Percentiles rank a stretch among this genome's conserved stretches.
Evolutionary conservation across 2,329 filamentous ascomycete species (phyloP).

Genomic region (Ceratocystis albifundus): DNA sequence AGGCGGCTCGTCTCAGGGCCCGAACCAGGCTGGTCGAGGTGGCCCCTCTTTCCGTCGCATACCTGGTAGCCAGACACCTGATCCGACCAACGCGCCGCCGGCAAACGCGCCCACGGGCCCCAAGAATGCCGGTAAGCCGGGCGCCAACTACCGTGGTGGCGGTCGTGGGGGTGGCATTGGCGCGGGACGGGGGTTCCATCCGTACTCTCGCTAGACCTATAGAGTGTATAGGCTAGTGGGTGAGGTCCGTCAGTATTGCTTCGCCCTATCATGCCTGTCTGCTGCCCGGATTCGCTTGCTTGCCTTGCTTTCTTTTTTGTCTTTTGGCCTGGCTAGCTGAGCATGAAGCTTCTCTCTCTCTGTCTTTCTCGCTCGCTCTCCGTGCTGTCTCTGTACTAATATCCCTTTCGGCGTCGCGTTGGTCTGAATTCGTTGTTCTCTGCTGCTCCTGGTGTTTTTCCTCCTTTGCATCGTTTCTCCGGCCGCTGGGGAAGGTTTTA

Average conservation of each 20-base stretch:
- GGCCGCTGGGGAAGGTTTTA: too few species aligned
- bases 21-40: constrained; percentile 31
- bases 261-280: not conserved
- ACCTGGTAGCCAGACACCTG: constrained; percentile 33
- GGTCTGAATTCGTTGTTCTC: not conserved
- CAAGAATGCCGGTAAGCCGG: constrained; percentile 85
- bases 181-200: constrained; percentile 64
- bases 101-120: constrained; percentile 74
- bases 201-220: constrained; percentile 43
- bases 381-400: constrained; percentile 8
- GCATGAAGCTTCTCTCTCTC: not conserved
- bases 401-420: constrained; percentile 9
- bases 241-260: not conserved
- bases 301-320: not conserved
- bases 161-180: constrained; percentile 46
- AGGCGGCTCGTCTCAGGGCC: constrained; percentile 38
- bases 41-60: constrained; percentile 26
- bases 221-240: not conserved
- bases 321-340: not conserved
- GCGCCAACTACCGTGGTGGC: constrained; percentile 86
- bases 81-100: constrained; percentile 39
- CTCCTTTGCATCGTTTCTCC: not conserved
- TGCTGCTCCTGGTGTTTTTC: not conserved
- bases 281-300: not conserved
- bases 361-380: not conserved